Evolutionary conservation across 805 yeast genomes (phyloP), one percentile per base, ranked within the genome.

Genomic region (Novakomyces olei): DNA sequence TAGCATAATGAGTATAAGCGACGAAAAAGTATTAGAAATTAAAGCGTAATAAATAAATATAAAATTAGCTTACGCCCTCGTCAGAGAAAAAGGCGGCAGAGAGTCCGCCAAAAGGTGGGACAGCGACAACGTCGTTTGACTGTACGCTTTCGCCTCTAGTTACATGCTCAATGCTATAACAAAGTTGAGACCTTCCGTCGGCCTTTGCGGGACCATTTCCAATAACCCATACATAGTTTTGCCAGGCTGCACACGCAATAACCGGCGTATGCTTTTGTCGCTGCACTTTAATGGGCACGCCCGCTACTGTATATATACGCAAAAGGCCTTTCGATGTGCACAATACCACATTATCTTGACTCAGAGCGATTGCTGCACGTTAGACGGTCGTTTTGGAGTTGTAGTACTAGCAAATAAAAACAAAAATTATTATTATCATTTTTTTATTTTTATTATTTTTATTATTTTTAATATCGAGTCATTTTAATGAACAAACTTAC

Each of bases 21-120:
- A n/a, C n/a, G n/a, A n/a, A n/a, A n/a, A n/a, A n/a, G n/a, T n/a
- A n/a, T n/a, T n/a, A n/a, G n/a, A n/a, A n/a, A n/a, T n/a, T n/a
- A n/a, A n/a, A n/a, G n/a, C n/a, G n/a, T n/a, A n/a, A n/a, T n/a
- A n/a, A n/a, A n/a, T n/a, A n/a, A n/a, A n/a, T n/a, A n/a, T n/a
- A n/a, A n/a, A n/a, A n/a, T n/a, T n/a, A n/a, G n/a, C n/a, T n/a
- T n/a, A n/a, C n/a, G 6, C 92, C 92, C 44, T 67, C 72, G 29
- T 72, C 72, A 27, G 79, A 74, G 58, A 85, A 88, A 46, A 88
- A 81, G n/a, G 78, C 49, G 2, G 83, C 73, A 39, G 66, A 68
- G 41, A 75, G 50, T 39, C 27, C 15, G 40, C 50, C 38, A 32
- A 47, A 33, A 17, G 39, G 55, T 53, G 44, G 55, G 62, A 45